A percentile compares a stretch with the other conserved stretches of the same genome.
Conservation (phyloP, 257 asterid genomes). For the Fraxinus americana region DNA sequence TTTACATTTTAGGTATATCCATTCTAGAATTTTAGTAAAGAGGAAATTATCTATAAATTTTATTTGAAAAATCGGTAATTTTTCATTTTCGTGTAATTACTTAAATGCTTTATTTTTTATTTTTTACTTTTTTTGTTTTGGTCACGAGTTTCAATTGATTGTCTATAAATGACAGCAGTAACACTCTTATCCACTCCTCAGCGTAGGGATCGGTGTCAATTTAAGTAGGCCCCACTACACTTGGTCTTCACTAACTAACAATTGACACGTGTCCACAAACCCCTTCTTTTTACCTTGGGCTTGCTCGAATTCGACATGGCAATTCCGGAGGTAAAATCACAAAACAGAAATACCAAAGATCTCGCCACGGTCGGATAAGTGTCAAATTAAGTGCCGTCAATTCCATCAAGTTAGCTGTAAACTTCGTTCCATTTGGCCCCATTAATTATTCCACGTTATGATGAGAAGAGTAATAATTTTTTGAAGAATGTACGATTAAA, state of each 20-base stretch:
- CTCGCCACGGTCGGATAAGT: slow-evolving; percentile 8
- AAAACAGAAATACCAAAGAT: neutral
- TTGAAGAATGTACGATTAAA: no score
- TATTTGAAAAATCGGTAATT: no score
- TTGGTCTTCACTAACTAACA: neutral
- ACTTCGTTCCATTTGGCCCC: slow-evolving; percentile 1
- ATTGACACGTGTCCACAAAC: slow-evolving; percentile 4
- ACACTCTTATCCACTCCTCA: slow-evolving; percentile 17
- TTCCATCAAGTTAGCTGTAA: slow-evolving; percentile 36
- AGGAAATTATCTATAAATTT: no score
- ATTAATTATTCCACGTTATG: no score
- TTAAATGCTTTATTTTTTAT: no score
- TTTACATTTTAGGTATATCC: no score
- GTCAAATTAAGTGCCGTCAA: slow-evolving; percentile 17
- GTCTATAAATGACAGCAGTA: slow-evolving; percentile 2
- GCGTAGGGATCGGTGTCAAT: slow-evolving; percentile 29
- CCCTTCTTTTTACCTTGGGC: neutral
- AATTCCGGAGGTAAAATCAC: slow-evolving; percentile 10
- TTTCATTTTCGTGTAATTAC: no score
- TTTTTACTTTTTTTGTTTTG: no score
- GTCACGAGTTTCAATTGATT: no score
- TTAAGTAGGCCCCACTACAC: neutral
- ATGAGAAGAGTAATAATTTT: no score
- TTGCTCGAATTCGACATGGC: slow-evolving; percentile 21
- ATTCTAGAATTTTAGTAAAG: no score